phyloP scores from a whole-genome alignment of 2,329 filamentous ascomycete species.

The Epichloe typhina region DNA sequence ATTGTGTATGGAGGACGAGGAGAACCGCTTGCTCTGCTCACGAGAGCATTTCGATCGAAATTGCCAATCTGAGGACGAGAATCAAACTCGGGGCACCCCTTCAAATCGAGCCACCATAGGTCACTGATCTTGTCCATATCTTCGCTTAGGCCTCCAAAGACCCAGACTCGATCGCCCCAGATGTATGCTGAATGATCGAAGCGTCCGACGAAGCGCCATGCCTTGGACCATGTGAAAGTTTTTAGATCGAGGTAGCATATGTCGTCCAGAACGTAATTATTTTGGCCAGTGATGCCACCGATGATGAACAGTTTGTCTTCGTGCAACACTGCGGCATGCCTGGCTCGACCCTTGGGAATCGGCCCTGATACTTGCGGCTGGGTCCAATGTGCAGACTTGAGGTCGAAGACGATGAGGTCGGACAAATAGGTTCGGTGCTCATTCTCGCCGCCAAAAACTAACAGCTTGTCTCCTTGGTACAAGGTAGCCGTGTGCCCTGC shows the following conservation, averaged over 20 bases:
- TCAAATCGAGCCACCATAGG: slow-evolving; percentile 93
- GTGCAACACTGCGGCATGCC: slow-evolving; percentile 86
- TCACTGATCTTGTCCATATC: slow-evolving; percentile 97
- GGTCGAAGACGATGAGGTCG: slow-evolving; percentile 90
- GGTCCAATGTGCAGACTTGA: slow-evolving; percentile 90
- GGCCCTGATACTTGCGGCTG: slow-evolving; percentile 78
- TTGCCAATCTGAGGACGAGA: slow-evolving; percentile 46
- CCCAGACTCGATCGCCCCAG: slow-evolving; percentile 85
- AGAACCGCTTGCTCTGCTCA: slow-evolving; percentile 32
- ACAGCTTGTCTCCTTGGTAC: slow-evolving; percentile 86
- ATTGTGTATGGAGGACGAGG: slow-evolving; percentile 40
- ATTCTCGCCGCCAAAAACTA: slow-evolving; percentile 96
- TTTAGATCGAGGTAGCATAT: slow-evolving; percentile 94
- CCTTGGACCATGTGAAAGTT: slow-evolving; percentile 93
- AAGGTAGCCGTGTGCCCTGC: slow-evolving; percentile 89
- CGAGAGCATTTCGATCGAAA: slow-evolving; percentile 32
- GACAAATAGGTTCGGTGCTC: slow-evolving; percentile 92
- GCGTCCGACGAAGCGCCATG: slow-evolving; percentile 87
- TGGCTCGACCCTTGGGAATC: slow-evolving; percentile 76
- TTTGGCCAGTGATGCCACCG: slow-evolving; percentile 87
- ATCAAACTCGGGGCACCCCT: slow-evolving; percentile 77
- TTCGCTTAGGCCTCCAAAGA: slow-evolving; percentile 86
- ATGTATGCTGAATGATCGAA: slow-evolving; percentile 95
- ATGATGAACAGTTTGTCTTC: slow-evolving; percentile 95
- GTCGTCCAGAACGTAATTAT: slow-evolving; percentile 86